A percentile compares a stretch with the other conserved stretches of the same genome.
Conservation (phyloP, 108 stramenopile species). For the Conticribra weissflogii region DNA sequence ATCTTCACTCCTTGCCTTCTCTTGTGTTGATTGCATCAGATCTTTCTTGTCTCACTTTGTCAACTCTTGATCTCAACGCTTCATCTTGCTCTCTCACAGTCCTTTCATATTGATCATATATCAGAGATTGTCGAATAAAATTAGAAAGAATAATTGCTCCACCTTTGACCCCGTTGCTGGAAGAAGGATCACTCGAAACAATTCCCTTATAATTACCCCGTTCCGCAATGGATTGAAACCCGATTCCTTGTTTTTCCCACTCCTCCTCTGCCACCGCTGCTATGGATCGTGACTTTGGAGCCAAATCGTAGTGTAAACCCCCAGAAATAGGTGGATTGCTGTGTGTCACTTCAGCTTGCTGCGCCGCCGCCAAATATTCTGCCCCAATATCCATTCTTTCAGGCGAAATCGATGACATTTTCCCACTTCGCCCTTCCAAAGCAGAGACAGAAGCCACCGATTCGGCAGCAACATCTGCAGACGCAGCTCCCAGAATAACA, state of each 20-base stretch:
- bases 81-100: slow-evolving; percentile 73
- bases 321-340: slow-evolving; percentile 11
- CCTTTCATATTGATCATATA: slow-evolving; percentile 86
- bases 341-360: slow-evolving; percentile 36
- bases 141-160: slow-evolving; percentile 71
- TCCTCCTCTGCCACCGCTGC: slow-evolving; percentile 83
- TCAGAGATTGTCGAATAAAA: slow-evolving; percentile 63
- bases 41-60: slow-evolving; percentile 43
- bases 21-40: not conserved
- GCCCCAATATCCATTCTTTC: slow-evolving; percentile 19
- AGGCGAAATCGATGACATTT: not conserved
- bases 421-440: not conserved
- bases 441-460: not conserved
- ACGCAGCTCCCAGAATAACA: not conserved
- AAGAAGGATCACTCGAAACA: not conserved
- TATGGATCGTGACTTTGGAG: slow-evolving; percentile 63
- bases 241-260: slow-evolving; percentile 86
- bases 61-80: slow-evolving; percentile 52
- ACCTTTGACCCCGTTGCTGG: slow-evolving; percentile 26
- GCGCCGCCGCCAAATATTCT: slow-evolving; percentile 45
- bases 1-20: too few relatives aligned
- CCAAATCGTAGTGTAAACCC: slow-evolving; percentile 16
- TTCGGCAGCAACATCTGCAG: not conserved
- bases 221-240: slow-evolving; percentile 77
- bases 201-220: slow-evolving; percentile 30